Percentiles rank a stretch among this genome's conserved stretches.
Evolutionary conservation across 768 basidiomycete genomes (phyloP).

Genomic region (Leccinum imitatum): DNA sequence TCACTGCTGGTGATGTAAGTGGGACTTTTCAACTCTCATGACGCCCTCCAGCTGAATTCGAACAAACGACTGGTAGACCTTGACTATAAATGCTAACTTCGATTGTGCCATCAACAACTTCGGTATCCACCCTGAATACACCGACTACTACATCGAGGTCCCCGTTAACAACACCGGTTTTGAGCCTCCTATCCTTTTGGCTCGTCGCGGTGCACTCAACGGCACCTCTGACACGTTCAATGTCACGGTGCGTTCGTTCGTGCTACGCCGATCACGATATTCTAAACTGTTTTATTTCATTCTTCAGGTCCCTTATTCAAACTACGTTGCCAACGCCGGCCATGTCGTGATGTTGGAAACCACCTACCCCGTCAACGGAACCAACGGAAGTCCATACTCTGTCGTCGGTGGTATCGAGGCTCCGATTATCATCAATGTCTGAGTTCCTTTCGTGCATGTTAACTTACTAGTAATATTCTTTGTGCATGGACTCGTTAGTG

Average conservation of each 20-base stretch:
- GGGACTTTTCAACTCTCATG: not conserved
- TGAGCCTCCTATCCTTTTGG: conserved; percentile 31
- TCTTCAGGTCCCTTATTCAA: conserved; percentile 21
- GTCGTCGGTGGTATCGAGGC: not conserved
- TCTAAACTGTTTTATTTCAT: conserved; percentile 1
- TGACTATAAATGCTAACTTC: conserved; percentile 26
- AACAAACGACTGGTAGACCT: conserved; percentile 10
- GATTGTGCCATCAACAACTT: conserved; percentile 25
- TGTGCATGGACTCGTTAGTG: too few relatives aligned
- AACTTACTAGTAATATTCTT: too few relatives aligned
- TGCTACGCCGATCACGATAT: not conserved
- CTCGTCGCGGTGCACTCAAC: not conserved
- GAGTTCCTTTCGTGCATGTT: not conserved
- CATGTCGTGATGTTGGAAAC: conserved; percentile 21
- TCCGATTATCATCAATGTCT: conserved; percentile 18
- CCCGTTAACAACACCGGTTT: conserved; percentile 31
- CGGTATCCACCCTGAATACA: conserved; percentile 22
- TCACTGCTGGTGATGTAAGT: conserved; percentile 29
- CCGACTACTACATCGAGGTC: conserved; percentile 36
- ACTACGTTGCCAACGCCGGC: conserved; percentile 16
- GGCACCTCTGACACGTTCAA: not conserved
- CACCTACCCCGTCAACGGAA: conserved; percentile 24
- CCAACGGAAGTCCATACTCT: not conserved
- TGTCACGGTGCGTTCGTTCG: not conserved
- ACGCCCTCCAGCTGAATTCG: conserved; percentile 6